Evolutionary conservation across 345 rosid species (phyloP), one percentile per base, ranked within the genome.

Genomic region (Ceriops zippeliana): DNA sequence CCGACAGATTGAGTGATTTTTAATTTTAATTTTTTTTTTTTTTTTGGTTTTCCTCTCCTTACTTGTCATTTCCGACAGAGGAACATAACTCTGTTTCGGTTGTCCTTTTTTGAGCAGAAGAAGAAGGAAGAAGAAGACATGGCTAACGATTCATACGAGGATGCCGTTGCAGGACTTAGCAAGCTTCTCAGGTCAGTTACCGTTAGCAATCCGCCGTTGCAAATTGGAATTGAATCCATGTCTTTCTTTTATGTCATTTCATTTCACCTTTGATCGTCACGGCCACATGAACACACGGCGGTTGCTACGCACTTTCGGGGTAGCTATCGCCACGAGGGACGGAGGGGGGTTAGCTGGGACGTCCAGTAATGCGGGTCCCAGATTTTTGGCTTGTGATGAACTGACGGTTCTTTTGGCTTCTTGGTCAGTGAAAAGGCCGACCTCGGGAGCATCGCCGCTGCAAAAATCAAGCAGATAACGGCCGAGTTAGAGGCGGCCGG

Each of bases 381-480:
- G 37, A 37, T 6, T 7, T 17, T 56, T 3, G 28, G 28, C 13
- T 6, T 6, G 6, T 28, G 32, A 26, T 58, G 19, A 61, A 62
- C 66, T 68, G 71, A 77, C 73, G 7, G 67, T 58, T 27, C 13
- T 15, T 70, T 24, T 19, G 32, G 20, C 28, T 51, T 69, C 63
- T 34, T 37, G 51, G 28, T 42, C 89, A 96, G 99, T 21, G 83
- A 81, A 68, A 89, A 83, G 71, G 51, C 83, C 9, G 90, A 85
- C 54, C 95, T 96, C 30, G 86, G 77, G 26, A 77, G 80, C 64
- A 72, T 86, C 63, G 99, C 97, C 64, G 98, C 97, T 28, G 91
- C 83, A 52, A 96, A 87, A 81, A 83, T 96, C 68, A 89, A 83
- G 69, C 87, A 82, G 82, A 31, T 96, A 72, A 90, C 95, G 63